Conservation (phyloP, 805 yeast genomes). For the Isabelozyma pseudorhagii region DNA sequence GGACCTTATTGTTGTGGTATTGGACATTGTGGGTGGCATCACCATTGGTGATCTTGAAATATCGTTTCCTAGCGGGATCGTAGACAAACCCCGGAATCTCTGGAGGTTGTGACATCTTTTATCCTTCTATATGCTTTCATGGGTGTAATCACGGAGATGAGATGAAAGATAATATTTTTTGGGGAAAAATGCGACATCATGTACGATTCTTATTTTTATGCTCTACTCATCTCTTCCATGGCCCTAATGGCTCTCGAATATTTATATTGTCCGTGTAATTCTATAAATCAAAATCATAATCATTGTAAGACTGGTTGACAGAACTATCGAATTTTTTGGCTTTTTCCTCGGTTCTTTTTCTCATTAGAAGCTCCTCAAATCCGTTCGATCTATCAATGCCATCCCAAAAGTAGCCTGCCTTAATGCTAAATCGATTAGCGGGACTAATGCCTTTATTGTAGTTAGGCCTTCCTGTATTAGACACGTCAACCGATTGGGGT, state of each 20-base stretch:
- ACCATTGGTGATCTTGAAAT: slow-evolving; percentile 34
- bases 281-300: background rate
- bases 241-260: background rate
- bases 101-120: slow-evolving; percentile 5
- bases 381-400: slow-evolving; percentile 90
- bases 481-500: slow-evolving; percentile 7
- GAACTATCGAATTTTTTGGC: background rate
- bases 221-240: background rate
- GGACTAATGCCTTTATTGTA: slow-evolving; percentile 52
- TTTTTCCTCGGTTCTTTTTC: slow-evolving; percentile 26
- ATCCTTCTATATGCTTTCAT: no score
- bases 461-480: slow-evolving; percentile 47
- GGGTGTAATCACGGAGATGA: background rate
- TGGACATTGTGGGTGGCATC: slow-evolving; percentile 6
- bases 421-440: slow-evolving; percentile 69
- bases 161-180: background rate
- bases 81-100: slow-evolving; percentile 32
- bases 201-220: background rate
- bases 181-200: background rate
- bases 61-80: slow-evolving; percentile 23
- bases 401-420: slow-evolving; percentile 80
- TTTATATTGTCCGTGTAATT: background rate
- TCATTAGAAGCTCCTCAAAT: slow-evolving; percentile 66
- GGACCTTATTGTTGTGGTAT: slow-evolving; percentile 29
- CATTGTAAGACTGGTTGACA: background rate